Base-by-base conservation (phyloP, 1,139 yeast species). In the Debaryomyces coudertii region DNA sequence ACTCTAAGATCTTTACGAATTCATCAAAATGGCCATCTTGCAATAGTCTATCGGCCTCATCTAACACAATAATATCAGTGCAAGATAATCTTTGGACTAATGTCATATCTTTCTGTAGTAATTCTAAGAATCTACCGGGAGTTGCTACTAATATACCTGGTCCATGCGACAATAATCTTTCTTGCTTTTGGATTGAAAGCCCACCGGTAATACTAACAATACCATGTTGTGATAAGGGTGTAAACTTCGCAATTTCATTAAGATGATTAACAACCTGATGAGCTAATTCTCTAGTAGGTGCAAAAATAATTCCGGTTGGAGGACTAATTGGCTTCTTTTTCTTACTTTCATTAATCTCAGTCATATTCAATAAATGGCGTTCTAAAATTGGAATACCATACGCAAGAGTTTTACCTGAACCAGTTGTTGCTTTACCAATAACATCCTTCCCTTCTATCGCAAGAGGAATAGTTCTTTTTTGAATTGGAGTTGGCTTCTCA, bases 1-100 rank as follows among this genome's bases (percentile, higher is more conserved):
- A 58, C 47, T 86, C 89, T 49, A 93, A 69, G 43, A 90, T 87
- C 58, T 87, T 85, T 55, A 86, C 95, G 55, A 95, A 80, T 62
- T 95, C 99, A 48, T 89, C 95, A 61, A 93, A 93, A 68, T 92
- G 98, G 2, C 99, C 98, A 58, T 92, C 96, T 67, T 93, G 97
- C 46, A 95, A 76, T 52, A 93, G 73, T 63, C 99, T 76, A 69
- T 93, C 99, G n/a, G 99, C 99, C 66, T 95, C 99, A 71, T 95
- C 99, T 36, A 92, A 74, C 0, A 92, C 96, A 7, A 93, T 62
- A 5, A 83, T 76, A 47, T 88, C 90, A 8, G 89, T 76, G 22
- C 80, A 70, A 12, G 87, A 78, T 53, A 90, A 71, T 57, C 83
- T 73, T 22, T 72, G 68, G n/a, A 83, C 74, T 31, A 83, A 54